Evolutionary conservation across 768 basidiomycete species (phyloP).

Genomic region (Panus rudis): DNA sequence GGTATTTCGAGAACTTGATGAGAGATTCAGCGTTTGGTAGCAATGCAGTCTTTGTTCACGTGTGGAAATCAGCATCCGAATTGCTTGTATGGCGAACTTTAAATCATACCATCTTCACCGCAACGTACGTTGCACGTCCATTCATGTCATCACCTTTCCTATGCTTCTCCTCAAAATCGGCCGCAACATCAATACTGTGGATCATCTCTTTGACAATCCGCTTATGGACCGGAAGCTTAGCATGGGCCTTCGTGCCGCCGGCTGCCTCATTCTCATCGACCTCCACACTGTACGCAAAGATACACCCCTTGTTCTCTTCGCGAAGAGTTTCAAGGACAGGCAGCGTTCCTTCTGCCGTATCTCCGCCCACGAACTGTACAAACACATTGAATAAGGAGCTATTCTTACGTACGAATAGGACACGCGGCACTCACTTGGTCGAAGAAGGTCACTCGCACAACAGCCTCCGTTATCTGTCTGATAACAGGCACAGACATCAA

Average conservation of each 20-base stretch:
- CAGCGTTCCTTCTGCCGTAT: constrained; percentile 62
- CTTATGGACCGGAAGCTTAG: constrained; percentile 39
- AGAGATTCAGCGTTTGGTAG: constrained; percentile 57
- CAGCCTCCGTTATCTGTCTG: constrained; percentile 52
- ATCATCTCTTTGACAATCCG: constrained; percentile 71
- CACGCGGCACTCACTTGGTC: constrained; percentile 49
- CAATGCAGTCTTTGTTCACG: constrained; percentile 50
- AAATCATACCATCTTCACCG: constrained; percentile 66
- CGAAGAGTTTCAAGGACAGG: constrained; percentile 61
- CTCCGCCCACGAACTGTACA: constrained; percentile 80
- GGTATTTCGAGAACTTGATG: constrained; percentile 52
- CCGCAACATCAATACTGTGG: constrained; percentile 68
- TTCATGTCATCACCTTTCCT: constrained; percentile 9
- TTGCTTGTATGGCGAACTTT: not conserved
- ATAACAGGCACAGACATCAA: constrained; percentile 56
- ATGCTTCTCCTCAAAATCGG: constrained; percentile 63
- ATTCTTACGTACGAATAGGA: not conserved
- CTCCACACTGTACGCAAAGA: constrained; percentile 84
- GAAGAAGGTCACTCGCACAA: constrained; percentile 81
- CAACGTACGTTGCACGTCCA: constrained; percentile 71
- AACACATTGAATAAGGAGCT: no score
- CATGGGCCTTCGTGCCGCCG: constrained; percentile 14
- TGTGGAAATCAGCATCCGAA: constrained; percentile 4
- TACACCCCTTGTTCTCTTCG: constrained; percentile 58
- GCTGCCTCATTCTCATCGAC: constrained; percentile 57